A percentile compares a stretch with the other conserved stretches of the same genome.
Evolutionary conservation across 2,329 filamentous ascomycete species (phyloP).

Genomic region (Arachnopeziza araneosa): DNA sequence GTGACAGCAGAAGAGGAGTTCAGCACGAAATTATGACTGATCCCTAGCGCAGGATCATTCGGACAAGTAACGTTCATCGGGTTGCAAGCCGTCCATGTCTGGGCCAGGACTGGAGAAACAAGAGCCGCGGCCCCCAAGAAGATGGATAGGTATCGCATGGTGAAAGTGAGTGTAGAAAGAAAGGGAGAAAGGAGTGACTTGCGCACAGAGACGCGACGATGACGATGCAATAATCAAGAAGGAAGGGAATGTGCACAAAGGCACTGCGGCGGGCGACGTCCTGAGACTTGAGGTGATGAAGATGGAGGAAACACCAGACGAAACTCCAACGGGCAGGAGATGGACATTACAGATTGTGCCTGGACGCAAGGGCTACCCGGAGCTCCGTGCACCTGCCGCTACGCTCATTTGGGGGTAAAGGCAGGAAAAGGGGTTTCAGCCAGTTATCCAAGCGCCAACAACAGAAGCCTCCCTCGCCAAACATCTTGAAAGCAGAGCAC

Average conservation of each 20-base stretch:
- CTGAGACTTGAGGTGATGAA: not conserved
- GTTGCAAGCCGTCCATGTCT: slow-evolving; percentile 66
- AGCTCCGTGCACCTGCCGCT: not conserved
- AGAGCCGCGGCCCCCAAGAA: slow-evolving; percentile 11
- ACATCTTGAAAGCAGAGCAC: not conserved
- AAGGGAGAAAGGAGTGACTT: not conserved
- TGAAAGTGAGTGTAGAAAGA: not conserved
- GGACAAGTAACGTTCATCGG: slow-evolving; percentile 68
- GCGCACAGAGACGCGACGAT: not conserved
- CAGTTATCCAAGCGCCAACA: not conserved
- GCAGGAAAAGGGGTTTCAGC: not conserved
- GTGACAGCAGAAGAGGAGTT: slow-evolving; percentile 47
- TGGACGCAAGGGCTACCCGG: no score
- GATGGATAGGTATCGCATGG: not conserved
- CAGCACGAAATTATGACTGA: slow-evolving; percentile 57
- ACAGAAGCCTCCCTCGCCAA: not conserved
- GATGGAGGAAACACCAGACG: not conserved
- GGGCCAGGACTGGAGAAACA: slow-evolving; percentile 51
- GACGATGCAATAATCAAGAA: not conserved
- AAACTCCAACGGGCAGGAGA: not conserved
- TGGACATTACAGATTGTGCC: not conserved
- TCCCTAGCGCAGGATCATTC: slow-evolving; percentile 64
- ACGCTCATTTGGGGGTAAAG: not conserved
- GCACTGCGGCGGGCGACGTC: not conserved
- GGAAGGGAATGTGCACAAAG: not conserved